Base-by-base conservation (phyloP, 2,329 filamentous ascomycete species). In the Fusarium oligoseptatum region DNA sequence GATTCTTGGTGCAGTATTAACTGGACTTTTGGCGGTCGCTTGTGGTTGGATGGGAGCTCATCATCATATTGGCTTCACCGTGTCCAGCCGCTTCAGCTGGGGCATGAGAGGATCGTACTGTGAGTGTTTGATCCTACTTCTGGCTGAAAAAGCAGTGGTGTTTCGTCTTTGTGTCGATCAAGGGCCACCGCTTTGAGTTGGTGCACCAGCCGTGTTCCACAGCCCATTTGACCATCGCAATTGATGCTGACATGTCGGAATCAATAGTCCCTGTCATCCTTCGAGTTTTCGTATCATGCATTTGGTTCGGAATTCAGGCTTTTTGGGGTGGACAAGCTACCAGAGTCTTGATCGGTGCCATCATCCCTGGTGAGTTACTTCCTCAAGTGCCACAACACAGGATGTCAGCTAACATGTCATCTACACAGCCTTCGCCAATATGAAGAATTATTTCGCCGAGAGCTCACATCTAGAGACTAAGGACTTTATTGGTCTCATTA, bases 61-160 rank as follows among this genome's bases (percentile, higher is more conserved):
- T 32, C 76, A 78, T n/a, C 70, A 79, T 52, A 73, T 80, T 24
- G 77, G 78, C 45, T 80, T 76, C 64, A 78, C 78, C 8, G 78
- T 80, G 17, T 73, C 74, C 9, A 76, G 74, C 71, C 81, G 87
- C 7, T 87, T 82, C 71, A 85, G 84, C 9, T 88, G 87, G 86
- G 87, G 87, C 4, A 76, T 88, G 78, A 81, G 84, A 34, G 86
- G 82, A 2, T 85, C 84, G 55, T 88, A 87, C 62, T 76, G 78
- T 77, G 27, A 58, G 73, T 71, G 11, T 27, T 57, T 43, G n/a
- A 27, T 14, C 14, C 11, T 20, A 22, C 9, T 6, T 12, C 3
- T n/a, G 32, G 14, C n/a, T 22, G 8, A n/a, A 24, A 37, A 32
- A 29, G 3, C 3, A 29, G 22, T 29, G 14, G 24, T 52, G 24